phyloP scores from a whole-genome alignment of 2,329 filamentous ascomycete species.

The Bertia moriformis region DNA sequence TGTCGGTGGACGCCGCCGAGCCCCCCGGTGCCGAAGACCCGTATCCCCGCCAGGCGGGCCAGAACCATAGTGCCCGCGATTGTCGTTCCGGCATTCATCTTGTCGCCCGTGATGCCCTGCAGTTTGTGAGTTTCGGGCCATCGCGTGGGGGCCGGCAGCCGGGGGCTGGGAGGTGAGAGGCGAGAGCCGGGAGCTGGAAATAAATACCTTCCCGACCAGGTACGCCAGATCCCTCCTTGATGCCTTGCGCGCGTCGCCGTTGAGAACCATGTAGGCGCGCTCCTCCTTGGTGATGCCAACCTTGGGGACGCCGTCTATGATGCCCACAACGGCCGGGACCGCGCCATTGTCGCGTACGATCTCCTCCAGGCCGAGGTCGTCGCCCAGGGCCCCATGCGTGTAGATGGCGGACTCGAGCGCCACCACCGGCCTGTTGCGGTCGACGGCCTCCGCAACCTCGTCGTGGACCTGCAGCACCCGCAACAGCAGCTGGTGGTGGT shows the following conservation, averaged over 20 bases:
- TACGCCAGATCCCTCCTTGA: slow-evolving; percentile 79
- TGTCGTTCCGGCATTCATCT: slow-evolving; percentile 77
- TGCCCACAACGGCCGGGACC: slow-evolving; percentile 79
- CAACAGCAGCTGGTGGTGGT: no score
- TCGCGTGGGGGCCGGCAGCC: neutral
- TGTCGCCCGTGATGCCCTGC: slow-evolving; percentile 49
- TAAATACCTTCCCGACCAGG: slow-evolving; percentile 58
- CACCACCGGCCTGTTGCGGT: slow-evolving; percentile 66
- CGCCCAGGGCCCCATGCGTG: slow-evolving; percentile 79
- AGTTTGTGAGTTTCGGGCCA: neutral
- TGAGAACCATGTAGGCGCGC: slow-evolving; percentile 57
- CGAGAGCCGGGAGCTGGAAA: slow-evolving; percentile 2
- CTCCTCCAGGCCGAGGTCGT: slow-evolving; percentile 57
- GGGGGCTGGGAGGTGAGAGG: slow-evolving; percentile 1
- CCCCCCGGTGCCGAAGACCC: slow-evolving; percentile 85
- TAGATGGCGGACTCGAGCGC: slow-evolving; percentile 94
- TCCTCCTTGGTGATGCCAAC: slow-evolving; percentile 66
- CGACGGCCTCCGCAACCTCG: slow-evolving; percentile 67
- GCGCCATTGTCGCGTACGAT: slow-evolving; percentile 69
- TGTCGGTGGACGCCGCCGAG: slow-evolving; percentile 88
- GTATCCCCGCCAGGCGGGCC: slow-evolving; percentile 73
- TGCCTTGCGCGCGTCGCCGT: slow-evolving; percentile 61
- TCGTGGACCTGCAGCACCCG: no score
- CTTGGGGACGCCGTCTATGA: slow-evolving; percentile 68
- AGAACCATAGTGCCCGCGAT: slow-evolving; percentile 87